These are phyloP conservation scores for Suillus americanus DNA, from an alignment of 768 basidiomycete genomes.

Conservation along the genomic window DNA sequence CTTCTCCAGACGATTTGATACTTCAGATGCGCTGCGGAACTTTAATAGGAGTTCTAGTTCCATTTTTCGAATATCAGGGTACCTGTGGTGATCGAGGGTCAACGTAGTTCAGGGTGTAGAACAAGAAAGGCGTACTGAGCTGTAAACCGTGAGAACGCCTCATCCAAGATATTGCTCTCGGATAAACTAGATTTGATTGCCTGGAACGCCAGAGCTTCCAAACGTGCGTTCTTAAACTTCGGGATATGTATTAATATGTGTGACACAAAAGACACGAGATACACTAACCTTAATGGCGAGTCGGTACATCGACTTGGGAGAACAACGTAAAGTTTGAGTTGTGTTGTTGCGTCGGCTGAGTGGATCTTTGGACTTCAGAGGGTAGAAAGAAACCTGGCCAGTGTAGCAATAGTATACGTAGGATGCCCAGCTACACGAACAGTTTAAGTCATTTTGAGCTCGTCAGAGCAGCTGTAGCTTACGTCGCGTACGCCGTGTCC, in stretches of 20 bases:
- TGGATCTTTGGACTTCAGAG: constrained; percentile 20
- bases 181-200: constrained; percentile 25
- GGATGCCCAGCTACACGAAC: constrained; percentile 21
- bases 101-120: background rate
- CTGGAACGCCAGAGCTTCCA: constrained; percentile 14
- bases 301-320: constrained; percentile 41
- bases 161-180: constrained; percentile 25
- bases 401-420: constrained; percentile 33
- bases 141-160: constrained; percentile 32
- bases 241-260: background rate
- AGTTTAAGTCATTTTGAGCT: background rate
- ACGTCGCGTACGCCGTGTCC: constrained; percentile 29
- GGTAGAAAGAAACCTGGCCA: constrained; percentile 25
- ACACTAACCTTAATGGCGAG: constrained; percentile 24
- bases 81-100: constrained; percentile 10
- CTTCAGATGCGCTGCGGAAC: background rate
- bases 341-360: background rate
- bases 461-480: constrained; percentile 4
- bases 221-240: background rate
- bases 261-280: background rate
- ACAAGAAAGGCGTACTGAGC: constrained; percentile 17
- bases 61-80: constrained; percentile 15
- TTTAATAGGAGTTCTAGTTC: background rate
- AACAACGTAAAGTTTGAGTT: constrained; percentile 18
- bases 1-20: background rate